Evolutionary conservation across 208 protist genomes (phyloP).

Genomic region (Naegleria lovaniensis): DNA sequence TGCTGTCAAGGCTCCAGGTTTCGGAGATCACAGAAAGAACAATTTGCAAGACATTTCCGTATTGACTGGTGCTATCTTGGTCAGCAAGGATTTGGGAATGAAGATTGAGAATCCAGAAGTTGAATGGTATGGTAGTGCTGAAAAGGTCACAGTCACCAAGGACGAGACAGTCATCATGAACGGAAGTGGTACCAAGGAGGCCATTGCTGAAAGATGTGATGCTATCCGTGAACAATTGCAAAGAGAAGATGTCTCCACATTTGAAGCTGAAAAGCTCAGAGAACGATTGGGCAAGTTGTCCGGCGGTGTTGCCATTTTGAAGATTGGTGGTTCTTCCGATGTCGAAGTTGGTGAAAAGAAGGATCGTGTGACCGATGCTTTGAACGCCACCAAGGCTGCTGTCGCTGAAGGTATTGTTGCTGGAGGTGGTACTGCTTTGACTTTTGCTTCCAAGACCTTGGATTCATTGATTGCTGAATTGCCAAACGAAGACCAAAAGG

Average conservation of each 20-base stretch:
- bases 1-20: conserved; percentile 96
- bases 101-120: conserved; percentile 71
- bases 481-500: conserved; percentile 60
- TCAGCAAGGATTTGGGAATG: conserved; percentile 80
- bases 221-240: conserved; percentile 76
- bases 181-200: conserved; percentile 77
- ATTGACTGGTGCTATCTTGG: conserved; percentile 84
- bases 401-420: conserved; percentile 98
- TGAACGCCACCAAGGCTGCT: conserved; percentile 97
- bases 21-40: conserved; percentile 95
- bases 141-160: conserved; percentile 81
- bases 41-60: conserved; percentile 97
- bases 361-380: conserved; percentile 95
- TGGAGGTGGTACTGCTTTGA: conserved; percentile 91
- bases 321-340: conserved; percentile 93
- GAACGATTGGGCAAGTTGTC: conserved; percentile 95
- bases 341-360: conserved; percentile 99
- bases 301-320: conserved; percentile 92
- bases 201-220: conserved; percentile 81
- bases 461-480: conserved; percentile 62
- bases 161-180: conserved; percentile 95
- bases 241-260: conserved; percentile 70
- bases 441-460: conserved; percentile 77
- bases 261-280: conserved; percentile 94
- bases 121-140: conserved; percentile 50